phyloP scores from a whole-genome alignment of 2,329 filamentous ascomycete genomes.

The Fusarium papillatum region DNA sequence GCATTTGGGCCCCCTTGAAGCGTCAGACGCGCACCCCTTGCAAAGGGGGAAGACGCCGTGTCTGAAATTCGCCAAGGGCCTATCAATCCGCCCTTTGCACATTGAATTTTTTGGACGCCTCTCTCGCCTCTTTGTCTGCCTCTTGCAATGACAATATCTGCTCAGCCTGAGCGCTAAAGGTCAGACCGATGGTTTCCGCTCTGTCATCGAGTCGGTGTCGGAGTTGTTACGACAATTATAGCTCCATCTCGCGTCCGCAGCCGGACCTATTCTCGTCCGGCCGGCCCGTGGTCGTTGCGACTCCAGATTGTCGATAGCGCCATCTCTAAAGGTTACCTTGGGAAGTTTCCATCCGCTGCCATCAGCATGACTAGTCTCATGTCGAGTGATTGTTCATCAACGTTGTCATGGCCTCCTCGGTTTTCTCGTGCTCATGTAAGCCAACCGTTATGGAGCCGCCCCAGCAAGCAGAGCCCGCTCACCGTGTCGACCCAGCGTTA shows the following conservation, averaged over 20 bases:
- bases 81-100: conserved; percentile 12
- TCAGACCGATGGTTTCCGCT: neutral
- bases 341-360: conserved; percentile 17
- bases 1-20: conserved; percentile 41
- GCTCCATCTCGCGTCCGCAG: conserved; percentile 24
- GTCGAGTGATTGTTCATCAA: conserved; percentile 10
- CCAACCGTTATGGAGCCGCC: conserved; percentile 6
- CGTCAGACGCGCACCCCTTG: conserved; percentile 34
- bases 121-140: conserved; percentile 6
- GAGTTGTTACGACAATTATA: neutral
- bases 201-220: neutral
- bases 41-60: conserved; percentile 36
- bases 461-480: conserved; percentile 5
- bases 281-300: conserved; percentile 28
- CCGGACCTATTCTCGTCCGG: conserved; percentile 19
- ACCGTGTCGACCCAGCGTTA: conserved; percentile 34
- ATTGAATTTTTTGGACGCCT: conserved; percentile 9
- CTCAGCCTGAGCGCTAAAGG: neutral
- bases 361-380: conserved; percentile 21
- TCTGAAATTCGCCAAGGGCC: conserved; percentile 36
- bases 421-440: conserved; percentile 29
- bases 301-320: conserved; percentile 23
- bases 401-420: conserved; percentile 3
- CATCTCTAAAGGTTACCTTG: conserved; percentile 7
- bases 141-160: neutral